Evolutionary conservation across 1,139 yeast genomes (phyloP), one percentile per base, ranked within the genome.

Genomic region (Saccharomyces hybrid): DNA sequence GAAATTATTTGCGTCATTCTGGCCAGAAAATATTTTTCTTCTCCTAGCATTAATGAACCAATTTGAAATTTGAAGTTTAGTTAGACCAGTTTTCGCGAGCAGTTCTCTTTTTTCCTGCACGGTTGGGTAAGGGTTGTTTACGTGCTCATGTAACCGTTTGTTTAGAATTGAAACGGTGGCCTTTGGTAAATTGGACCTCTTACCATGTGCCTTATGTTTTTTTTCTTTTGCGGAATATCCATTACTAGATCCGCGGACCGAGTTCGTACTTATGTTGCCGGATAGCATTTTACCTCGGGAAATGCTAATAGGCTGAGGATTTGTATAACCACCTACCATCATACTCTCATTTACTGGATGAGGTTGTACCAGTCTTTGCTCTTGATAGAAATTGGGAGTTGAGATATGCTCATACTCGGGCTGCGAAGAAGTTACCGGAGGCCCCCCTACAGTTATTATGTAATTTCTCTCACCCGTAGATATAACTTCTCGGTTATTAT

Each of bases 31-130:
- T 9, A 89, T 81, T 69, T 88, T 85, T 65, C 99, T 77, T 67
- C 98, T 78, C 67, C 99, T 80, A 30, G 97, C 97, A 70, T 93
- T 93, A 65, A 93, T 93, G 68, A 93, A 93, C 98, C 99, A 93
- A 70, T 93, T 93, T 60, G 95, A 84, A 58, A 93, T 78, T 70
- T 93, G 99, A 62, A 90, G 96, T 70, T 88, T 83, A 58, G 91
- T 87, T 65, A 93, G 78, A 0, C 97, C 97, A 0, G 99, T 93
- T 66, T 82, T 80, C 63, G 80, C 76, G 78, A 90, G 82, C 61
- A 93, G 76, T 63, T 86, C 87, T 60, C 82, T 78, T 73, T 93
- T 93, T 66, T 91, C 97, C 60, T 86, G 86, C 52, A 91, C 88
- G 58, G 90, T 88, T 5, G 99, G 99, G 70, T 91, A 91, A 14